Base-by-base conservation (phyloP, 176 grass and related monocot genomes). In the Urochloa ruziziensis region DNA sequence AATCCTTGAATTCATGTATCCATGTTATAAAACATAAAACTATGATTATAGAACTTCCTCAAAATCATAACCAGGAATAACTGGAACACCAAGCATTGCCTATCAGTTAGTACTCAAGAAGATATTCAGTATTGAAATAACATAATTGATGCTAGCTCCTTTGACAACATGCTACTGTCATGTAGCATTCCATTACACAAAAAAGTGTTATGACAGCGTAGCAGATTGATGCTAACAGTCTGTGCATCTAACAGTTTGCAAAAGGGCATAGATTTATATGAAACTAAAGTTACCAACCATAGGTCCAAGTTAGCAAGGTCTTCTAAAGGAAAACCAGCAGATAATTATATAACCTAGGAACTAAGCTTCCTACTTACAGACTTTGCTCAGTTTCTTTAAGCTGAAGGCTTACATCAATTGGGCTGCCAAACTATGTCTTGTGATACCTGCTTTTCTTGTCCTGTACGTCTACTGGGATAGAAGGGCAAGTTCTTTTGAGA, bases 401-500 rank as follows among this genome's bases (percentile, higher is more conserved):
- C 13, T 48, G 46, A 48, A 48, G 14, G 17, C 14, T 48, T 16
- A 4, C 27, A 37, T 62, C 13, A 32, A 4, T 19, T 66, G 18
- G 18, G 33, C 2, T 10, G 33, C 6, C 17, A 35, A 36, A 8
- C 12, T 44, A 44, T 25, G n/a, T 15, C 5, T 15, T 69, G 37
- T 23, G 21, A 2, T 42, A 15, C 66, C 5, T 43, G 36, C 66
- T 69, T 43, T n/a, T 70, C 67, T 27, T 70, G 39, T 44, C 39
- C 10, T 24, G 11, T 14, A 42, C 65, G 24, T 67, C 34, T n/a
- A 67, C 35, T 2, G 40, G 21, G 36, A 67, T 39, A 6, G 36
- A 67, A 70, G 67, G 67, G 67, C 67, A 17, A 17, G 39, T 70
- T 17, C 67, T 44, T 70, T 46, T 70, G 12, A 70, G 67, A 70